Evolutionary conservation across 805 yeast species (phyloP), one percentile per base, ranked within the genome.

Genomic region (Saccharomycopsis sp.): DNA sequence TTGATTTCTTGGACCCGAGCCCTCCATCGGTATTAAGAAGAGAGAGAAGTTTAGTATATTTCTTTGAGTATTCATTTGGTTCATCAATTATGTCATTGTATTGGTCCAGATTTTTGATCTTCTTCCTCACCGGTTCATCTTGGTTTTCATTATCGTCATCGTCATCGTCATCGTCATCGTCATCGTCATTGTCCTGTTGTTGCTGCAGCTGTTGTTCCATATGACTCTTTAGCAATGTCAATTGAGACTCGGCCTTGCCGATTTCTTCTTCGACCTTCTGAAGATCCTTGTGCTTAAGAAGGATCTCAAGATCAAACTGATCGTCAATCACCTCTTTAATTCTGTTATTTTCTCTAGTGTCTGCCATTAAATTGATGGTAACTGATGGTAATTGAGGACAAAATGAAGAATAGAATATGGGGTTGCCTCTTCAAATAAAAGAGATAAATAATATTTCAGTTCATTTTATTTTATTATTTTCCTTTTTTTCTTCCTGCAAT

Each of bases 241-340:
- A 71, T 62, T 83, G 84, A 0, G 85, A 75, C 65, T 83, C 84
- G 38, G 84, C 80, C 62, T 81, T 81, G 14, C 78, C 75, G 1
- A 83, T 74, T 63, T 84, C 88, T 47, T 76, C 75, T 56, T 81
- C 78, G 1, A 83, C 73, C 20, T 77, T 67, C 44, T 75, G 71
- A 52, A 78, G 67, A 66, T 85, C 88, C 58, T 79, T 76, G 68
- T 84, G 86, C 57, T 82, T 84, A 54, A 85, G 69, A 29, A 85
- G 65, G 12, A 84, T 81, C 63, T 84, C 88, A 52, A 84, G 66
- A 66, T 84, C 85, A 50, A 62, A 57, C 51, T 62, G 61, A 35
- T 62, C 58, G 56, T 59, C 59, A 25, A 62, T 47, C n/a, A 62
- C 29, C 20, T 38, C 49, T 20, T 60, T 60, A 15, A 60, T 44